These are phyloP conservation scores for Candida sanyaensis DNA, from an alignment of 1,139 yeast genomes.

Conservation along the genomic window DNA sequence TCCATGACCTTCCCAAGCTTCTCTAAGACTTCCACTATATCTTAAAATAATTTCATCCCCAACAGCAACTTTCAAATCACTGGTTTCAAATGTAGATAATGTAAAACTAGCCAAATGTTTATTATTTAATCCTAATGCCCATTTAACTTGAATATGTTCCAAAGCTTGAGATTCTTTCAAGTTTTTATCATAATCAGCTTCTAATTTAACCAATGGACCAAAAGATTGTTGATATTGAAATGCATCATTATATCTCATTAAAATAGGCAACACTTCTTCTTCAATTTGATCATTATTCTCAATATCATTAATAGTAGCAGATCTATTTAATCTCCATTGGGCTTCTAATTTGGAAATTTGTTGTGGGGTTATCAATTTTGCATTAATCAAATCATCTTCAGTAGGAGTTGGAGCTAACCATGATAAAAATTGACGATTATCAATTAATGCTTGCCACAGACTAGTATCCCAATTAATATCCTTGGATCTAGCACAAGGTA, in stretches of 20 bases:
- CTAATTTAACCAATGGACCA: conserved; percentile 80
- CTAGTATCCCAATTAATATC: conserved; percentile 83
- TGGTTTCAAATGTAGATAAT: conserved; percentile 65
- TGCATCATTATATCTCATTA: conserved; percentile 80
- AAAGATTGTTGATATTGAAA: conserved; percentile 83
- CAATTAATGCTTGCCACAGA: conserved; percentile 88
- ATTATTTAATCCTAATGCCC: conserved; percentile 72
- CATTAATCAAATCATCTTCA: conserved; percentile 60
- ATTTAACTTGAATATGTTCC: conserved; percentile 69
- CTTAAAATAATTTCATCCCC: conserved; percentile 80
- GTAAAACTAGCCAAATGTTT: conserved; percentile 71
- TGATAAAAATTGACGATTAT: conserved; percentile 71
- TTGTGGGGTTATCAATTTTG: conserved; percentile 57
- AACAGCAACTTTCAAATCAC: conserved; percentile 72
- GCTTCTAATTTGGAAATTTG: conserved; percentile 78
- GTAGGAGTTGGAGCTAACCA: conserved; percentile 78
- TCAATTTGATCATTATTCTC: conserved; percentile 52
- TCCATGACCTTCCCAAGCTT: conserved; percentile 73
- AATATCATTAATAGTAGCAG: conserved; percentile 65
- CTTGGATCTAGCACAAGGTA: conserved; percentile 83
- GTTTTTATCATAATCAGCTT: conserved; percentile 76
- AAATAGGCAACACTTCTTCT: conserved; percentile 62
- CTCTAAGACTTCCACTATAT: conserved; percentile 52
- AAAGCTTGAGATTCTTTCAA: conserved; percentile 79
- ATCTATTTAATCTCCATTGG: conserved; percentile 74